A percentile compares a stretch with the other conserved stretches of the same genome.
Evolutionary conservation across 495 filamentous ascomycete species (phyloP).

Genomic region (Diplogelasinospora grovesii): DNA sequence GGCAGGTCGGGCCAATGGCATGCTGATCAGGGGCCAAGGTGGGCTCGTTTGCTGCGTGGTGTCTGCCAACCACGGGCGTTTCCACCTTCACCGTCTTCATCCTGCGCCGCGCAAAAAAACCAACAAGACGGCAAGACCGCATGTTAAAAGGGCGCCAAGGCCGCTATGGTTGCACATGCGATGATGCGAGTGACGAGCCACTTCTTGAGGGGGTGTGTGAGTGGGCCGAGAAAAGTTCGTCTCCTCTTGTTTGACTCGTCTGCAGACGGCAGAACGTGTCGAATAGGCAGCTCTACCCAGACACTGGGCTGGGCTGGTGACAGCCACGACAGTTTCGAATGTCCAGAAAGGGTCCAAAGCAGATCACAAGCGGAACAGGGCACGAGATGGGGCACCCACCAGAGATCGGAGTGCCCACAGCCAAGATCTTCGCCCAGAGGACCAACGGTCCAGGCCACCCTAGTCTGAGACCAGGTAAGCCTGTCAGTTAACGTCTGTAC

Average conservation of each 20-base stretch:
- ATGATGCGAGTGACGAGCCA: conserved; percentile 9
- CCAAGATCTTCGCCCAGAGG: too few relatives aligned
- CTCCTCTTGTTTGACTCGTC: conserved; percentile 13
- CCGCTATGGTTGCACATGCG: too few relatives aligned
- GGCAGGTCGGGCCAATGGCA: conserved; percentile 8
- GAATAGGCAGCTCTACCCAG: conserved; percentile 8
- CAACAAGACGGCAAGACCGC: conserved; percentile 1
- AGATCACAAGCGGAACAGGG: conserved; percentile 3
- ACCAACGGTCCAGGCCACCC: too few relatives aligned
- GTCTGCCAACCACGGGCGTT: conserved; percentile 7
- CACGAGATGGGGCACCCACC: too few relatives aligned
- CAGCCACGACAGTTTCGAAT: too few relatives aligned
- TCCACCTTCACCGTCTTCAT: conserved; percentile 2
- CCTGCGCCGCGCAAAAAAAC: too few relatives aligned
- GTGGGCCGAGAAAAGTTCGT: conserved; percentile 1
- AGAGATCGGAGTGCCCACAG: conserved; percentile 3
- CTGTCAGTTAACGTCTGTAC: too few relatives aligned
- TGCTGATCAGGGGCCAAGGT: conserved; percentile 5
- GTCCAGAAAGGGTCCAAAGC: neutral
- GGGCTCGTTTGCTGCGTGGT: conserved; percentile 1
- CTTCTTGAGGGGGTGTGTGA: neutral
- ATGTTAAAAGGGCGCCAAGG: neutral
- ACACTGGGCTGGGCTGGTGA: conserved; percentile 3
- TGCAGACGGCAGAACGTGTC: conserved; percentile 14
- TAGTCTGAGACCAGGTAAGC: conserved; percentile 1